Percentiles rank a stretch among this genome's conserved stretches.
These are phyloP conservation scores for Hypomontagnella monticulosa DNA, from an alignment of 495 filamentous ascomycete genomes.

Conservation along the genomic window DNA sequence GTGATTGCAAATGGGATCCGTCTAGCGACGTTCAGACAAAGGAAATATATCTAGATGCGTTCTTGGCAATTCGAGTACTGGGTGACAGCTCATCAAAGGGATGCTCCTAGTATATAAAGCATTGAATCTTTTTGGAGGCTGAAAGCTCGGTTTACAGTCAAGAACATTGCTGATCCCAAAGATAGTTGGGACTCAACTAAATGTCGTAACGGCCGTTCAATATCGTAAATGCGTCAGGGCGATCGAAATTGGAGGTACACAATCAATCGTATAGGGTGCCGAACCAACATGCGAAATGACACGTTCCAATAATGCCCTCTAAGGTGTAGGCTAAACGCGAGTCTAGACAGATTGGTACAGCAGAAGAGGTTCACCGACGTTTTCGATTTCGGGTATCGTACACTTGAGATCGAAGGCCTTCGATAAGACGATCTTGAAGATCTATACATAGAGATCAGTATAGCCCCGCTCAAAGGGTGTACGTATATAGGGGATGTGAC, in stretches of 20 bases:
- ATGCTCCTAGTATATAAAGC: constrained; percentile 6
- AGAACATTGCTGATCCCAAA: constrained; percentile 18
- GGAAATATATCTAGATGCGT: constrained; percentile 36
- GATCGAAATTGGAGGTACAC: constrained; percentile 26
- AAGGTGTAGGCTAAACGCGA: constrained; percentile 6
- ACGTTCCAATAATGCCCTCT: constrained; percentile 10
- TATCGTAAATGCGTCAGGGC: constrained; percentile 28
- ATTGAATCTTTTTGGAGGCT: constrained; percentile 2
- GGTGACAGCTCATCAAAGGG: constrained; percentile 9
- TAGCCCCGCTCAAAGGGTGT: background rate
- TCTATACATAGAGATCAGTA: constrained; percentile 63
- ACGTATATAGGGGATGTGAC: constrained; percentile 24
- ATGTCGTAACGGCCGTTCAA: constrained; percentile 37
- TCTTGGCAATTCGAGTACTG: constrained; percentile 14
- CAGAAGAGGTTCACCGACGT: constrained; percentile 94
- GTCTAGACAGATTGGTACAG: constrained; percentile 84
- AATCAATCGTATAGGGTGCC: constrained; percentile 54
- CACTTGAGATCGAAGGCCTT: constrained; percentile 99
- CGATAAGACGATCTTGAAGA: constrained; percentile 98
- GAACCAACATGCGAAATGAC: constrained; percentile 15
- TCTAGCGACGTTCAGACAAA: constrained; percentile 39
- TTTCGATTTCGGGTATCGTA: constrained; percentile 98
- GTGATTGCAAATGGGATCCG: constrained; percentile 22
- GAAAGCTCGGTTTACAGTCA: background rate
- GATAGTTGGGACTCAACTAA: constrained; percentile 8